Base-by-base conservation (phyloP, 2,329 filamentous ascomycete species). In the Sporothrix mexicana region DNA sequence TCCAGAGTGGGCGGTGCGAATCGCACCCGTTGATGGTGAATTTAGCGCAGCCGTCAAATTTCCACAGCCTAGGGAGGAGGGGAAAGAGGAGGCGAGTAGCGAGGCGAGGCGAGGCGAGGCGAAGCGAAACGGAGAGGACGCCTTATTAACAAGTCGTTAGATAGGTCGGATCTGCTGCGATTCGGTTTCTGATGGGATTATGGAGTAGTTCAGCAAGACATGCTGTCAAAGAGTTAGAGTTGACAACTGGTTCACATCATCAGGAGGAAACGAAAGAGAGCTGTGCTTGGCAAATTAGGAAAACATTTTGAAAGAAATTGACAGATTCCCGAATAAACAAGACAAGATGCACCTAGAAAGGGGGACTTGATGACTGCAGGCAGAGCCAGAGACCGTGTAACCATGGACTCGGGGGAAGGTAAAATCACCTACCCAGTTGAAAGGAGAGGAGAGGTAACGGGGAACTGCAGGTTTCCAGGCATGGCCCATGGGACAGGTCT, bases 11-110 rank as follows among this genome's bases (percentile, higher is more conserved):
- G 20, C 15, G 45, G 41, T 45, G 20, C 53, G 36, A 51, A 53
- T 36, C 55, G 57, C 57, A 20, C 45, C 55, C 36, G n/a, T 53
- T 9, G 53, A 70, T 20, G 51, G 51, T 59, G 55, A 13, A 3
- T 71, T 62, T 71, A 71, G 69, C 69, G 57, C n/a, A 71, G 43
- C 55, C 57, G 57, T 36, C 25, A 62, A 62, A 61, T 49, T 71
- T 64, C 57, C 69, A 62, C 69, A 62, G 20, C 43, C 55, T 36
- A 59, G 55, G 55, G 55, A 62, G 30, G 59, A 25, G 67, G 67
- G 43, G 43, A 70, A 41, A 62, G 23, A 61, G 41, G 55, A 62
- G 51, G 53, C 17, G 51, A 45, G 17, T 9, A n/a, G 12, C 49
- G 13, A 51, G 20, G 47, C 30, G 43, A 70, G 20, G 51, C 51